Evolutionary conservation across 2,329 filamentous ascomycete species (phyloP), one percentile per base, ranked within the genome.

Genomic region (Penicillium sp.): DNA sequence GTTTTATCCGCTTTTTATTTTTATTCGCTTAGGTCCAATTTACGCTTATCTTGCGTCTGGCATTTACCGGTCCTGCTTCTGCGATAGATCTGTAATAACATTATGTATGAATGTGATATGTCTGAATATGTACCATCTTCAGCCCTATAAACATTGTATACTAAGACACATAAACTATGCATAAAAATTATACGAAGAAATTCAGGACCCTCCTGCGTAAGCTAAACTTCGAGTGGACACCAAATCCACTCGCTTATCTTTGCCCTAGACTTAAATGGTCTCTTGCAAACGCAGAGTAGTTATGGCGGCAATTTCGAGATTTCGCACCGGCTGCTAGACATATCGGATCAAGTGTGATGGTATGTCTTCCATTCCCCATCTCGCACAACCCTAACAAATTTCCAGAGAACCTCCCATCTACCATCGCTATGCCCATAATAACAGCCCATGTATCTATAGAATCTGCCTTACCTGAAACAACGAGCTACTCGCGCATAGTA

Each of bases 261-360:
- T 29, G 10, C 29, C 27, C 10, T 20, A 5, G 18, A 24, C 35
- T 24, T 35, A 9, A 25, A 31, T 35, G 10, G 12, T 23, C 20
- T 44, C 23, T 18, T 15, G 15, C 10, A 20, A 39, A 15, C 9
- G 24, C 47, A 44, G 6, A 29, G 28, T 9, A 29, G 8, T 15
- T 12, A 54, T 57, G 53, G 24, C 25, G 13, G 24, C 42, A 12
- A 55, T 62, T 32, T 54, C 57, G 13, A 54, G 57, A 43, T 52
- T 52, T 31, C 50, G 58, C 1, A 60, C 60, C 6, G 56, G 60
- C 8, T 61, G 57, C 47, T 57, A 55, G 55, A 54, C 52, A 9
- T 63, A 55, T 9, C 56, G 58, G 23, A 48, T 61, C 24, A 59
- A 62, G 41, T 64, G 60, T 28, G 61, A 61, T 37, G 60, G 58